Evolutionary conservation across 2,329 filamentous ascomycete genomes (phyloP), one percentile per base, ranked within the genome.

Genomic region (Talaromyces amestolkiae): DNA sequence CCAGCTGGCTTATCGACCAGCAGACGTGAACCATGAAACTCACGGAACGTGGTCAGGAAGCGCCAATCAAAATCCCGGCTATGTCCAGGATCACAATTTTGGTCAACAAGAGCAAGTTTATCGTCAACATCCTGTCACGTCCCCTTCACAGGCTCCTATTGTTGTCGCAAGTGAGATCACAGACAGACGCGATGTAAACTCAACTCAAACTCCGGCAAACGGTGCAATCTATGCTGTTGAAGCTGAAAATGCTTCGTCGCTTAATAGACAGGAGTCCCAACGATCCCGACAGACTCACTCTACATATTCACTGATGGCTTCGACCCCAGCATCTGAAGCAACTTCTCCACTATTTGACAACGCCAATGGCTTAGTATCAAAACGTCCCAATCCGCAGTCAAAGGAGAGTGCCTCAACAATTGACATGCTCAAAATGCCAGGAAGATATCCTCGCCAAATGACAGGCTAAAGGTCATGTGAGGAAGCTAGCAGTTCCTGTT

Each of bases 31-130:
- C 56, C 70, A 76, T 58, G 73, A 75, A 66, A 83, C 78, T 67
- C 77, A 79, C 65, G 82, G 82, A 17, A 78, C 83, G 35, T 87
- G 85, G 84, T 82, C 87, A 77, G 81, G 79, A 24, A 24, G 53
- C 9, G 31, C 27, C 37, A 47, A 66, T 45, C 60, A 58, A 17
- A 13, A 58, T n/a, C n/a, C 37, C 5, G 54, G 47, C 17, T 61
- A 68, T 11, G 65, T 67, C 33, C 65, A 69, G 33, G 66, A 65
- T 60, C 27, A 22, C 2, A 64, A 43, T 58, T 3, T 31, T 6
- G 17, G 45, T 6, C 49, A 58, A 27, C 24, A 53, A 43, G 53
- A 56, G 39, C 49, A 58, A 47, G 11, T 45, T 11, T 51, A 58
- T 17, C 62, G 4, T 45, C 60, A 59, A 59, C 59, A 63, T 27